Percentiles rank a stretch among this genome's conserved stretches.
Conservation (phyloP, 805 yeast species). For the Yamadazyma scolyti region DNA sequence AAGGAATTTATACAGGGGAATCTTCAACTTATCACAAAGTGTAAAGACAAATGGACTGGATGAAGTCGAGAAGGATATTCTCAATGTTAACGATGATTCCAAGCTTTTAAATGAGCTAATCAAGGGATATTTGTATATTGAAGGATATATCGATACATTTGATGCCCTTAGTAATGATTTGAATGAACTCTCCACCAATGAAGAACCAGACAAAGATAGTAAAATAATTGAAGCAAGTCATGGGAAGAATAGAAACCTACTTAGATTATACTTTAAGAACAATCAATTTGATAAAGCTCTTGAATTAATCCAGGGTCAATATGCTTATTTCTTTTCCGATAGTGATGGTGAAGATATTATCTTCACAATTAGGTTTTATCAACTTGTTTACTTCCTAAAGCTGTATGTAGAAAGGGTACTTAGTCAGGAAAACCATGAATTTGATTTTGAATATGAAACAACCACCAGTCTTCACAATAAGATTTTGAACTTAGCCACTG, state of each 20-base stretch:
- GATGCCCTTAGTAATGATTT: constrained; percentile 32
- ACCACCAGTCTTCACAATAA: constrained; percentile 13
- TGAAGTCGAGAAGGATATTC: constrained; percentile 16
- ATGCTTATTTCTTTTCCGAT: constrained; percentile 11
- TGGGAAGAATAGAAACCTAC: constrained; percentile 20
- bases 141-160: constrained; percentile 35
- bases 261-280: constrained; percentile 18
- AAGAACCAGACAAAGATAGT: constrained; percentile 2
- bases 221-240: constrained; percentile 15
- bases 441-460: constrained; percentile 12
- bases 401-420: constrained; percentile 13
- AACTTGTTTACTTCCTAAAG: constrained; percentile 21
- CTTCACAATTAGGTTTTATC: constrained; percentile 23
- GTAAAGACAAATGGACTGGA: not conserved
- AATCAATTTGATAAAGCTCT: constrained; percentile 22
- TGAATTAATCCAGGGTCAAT: constrained; percentile 17
- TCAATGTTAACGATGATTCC: constrained; percentile 24
- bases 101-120: constrained; percentile 27
- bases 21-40: constrained; percentile 17
- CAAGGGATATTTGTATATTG: constrained; percentile 35
- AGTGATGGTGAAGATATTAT: constrained; percentile 12
- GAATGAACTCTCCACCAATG: constrained; percentile 12
- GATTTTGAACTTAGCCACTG: constrained; percentile 16
- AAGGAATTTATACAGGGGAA: constrained; percentile 14
- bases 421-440: constrained; percentile 10